A percentile compares a stretch with the other conserved stretches of the same genome.
Evolutionary conservation across 495 filamentous ascomycete species (phyloP).

Genomic region (Amniculicola lignicola): DNA sequence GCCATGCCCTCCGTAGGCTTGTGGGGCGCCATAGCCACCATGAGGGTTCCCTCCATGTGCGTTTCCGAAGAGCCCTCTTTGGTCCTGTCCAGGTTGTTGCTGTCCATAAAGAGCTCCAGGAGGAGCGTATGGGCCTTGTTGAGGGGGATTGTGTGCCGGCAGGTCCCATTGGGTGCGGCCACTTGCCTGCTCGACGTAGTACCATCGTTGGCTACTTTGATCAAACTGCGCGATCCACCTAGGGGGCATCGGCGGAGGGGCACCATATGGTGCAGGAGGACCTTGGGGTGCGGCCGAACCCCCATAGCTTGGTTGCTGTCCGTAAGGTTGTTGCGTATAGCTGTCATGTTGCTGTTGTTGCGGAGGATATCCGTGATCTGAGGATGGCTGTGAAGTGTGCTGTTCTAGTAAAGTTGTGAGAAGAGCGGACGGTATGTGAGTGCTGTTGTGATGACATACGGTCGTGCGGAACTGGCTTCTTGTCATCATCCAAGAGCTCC

Average conservation of each 20-base stretch:
- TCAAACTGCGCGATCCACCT: conserved; percentile 36
- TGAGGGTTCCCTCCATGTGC: conserved; percentile 6
- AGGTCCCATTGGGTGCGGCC: conserved; percentile 38
- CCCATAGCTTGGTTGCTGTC: conserved; percentile 15
- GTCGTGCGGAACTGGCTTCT: conserved; percentile 4
- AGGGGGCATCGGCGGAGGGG: conserved; percentile 28
- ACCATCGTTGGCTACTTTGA: conserved; percentile 31
- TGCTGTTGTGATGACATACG: neutral
- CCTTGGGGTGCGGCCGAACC: conserved; percentile 13
- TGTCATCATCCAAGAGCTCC: conserved; percentile 20
- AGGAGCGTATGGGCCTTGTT: conserved; percentile 14
- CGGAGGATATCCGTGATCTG: neutral
- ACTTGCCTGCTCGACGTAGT: conserved; percentile 35
- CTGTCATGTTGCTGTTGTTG: neutral
- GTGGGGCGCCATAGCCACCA: neutral
- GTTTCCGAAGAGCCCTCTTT: conserved; percentile 14
- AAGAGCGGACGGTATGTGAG: too few species aligned
- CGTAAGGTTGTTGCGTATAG: conserved; percentile 2
- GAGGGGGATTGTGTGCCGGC: conserved; percentile 6
- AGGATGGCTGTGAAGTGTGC: neutral
- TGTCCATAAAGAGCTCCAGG: conserved; percentile 2
- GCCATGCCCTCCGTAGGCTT: neutral
- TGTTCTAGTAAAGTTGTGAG: too few species aligned
- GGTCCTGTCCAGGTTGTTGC: conserved; percentile 9
- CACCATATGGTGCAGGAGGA: conserved; percentile 20